Evolutionary conservation across 2,329 filamentous ascomycete genomes (phyloP).

Genomic region (Biscogniauxia sp.): DNA sequence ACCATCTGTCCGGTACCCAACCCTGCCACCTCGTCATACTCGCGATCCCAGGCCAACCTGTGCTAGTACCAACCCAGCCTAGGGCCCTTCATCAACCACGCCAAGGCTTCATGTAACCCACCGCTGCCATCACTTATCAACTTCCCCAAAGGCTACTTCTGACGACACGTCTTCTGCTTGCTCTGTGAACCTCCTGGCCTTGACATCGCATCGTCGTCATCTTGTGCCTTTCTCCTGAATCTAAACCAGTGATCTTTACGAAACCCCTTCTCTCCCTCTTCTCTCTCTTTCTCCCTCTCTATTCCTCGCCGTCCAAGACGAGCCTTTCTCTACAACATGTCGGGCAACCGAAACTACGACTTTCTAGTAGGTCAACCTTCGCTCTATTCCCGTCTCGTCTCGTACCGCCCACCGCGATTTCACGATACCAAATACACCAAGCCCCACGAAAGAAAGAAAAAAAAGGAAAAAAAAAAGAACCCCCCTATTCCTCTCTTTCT

Average conservation of each 20-base stretch:
- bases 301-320: constrained; percentile 18
- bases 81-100: constrained; percentile 19
- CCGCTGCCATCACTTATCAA: constrained; percentile 8
- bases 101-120: constrained; percentile 20
- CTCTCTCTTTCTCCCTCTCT: not conserved
- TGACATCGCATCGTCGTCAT: not conserved
- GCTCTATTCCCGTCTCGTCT: constrained; percentile 1
- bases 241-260: constrained; percentile 8
- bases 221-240: not conserved
- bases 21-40: constrained; percentile 2
- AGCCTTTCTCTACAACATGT: constrained; percentile 61
- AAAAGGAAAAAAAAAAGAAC: no score
- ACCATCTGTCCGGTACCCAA: not conserved
- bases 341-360: constrained; percentile 97
- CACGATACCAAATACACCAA: not conserved
- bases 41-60: not conserved
- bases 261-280: not conserved
- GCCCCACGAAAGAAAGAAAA: not conserved
- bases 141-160: constrained; percentile 5
- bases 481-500: no score
- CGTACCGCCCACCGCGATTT: not conserved
- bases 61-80: constrained; percentile 29
- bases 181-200: not conserved
- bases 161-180: constrained; percentile 23
- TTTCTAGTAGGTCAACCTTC: constrained; percentile 72